phyloP scores from a whole-genome alignment of 441 rosid genomes.

The Populus tomentosa region DNA sequence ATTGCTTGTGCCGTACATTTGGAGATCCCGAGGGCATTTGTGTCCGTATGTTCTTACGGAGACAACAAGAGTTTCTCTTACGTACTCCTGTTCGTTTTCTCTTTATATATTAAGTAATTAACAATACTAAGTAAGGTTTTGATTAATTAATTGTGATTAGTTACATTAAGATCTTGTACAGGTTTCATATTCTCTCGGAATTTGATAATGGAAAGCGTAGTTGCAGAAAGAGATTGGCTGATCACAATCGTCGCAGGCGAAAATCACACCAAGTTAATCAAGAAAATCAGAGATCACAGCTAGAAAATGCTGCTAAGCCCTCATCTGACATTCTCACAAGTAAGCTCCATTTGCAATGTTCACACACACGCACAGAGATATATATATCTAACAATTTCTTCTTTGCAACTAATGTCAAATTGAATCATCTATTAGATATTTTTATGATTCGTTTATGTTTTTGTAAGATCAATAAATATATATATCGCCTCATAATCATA shows the following conservation, averaged over 20 bases:
- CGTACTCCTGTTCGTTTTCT: not conserved
- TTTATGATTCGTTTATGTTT: too few species aligned
- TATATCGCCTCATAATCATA: not conserved
- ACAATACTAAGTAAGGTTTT: not conserved
- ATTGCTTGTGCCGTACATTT: not conserved
- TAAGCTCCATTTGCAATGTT: conserved; percentile 8
- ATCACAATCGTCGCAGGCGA: conserved; percentile 90
- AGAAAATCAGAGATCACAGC: conserved; percentile 38
- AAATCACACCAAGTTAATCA: conserved; percentile 54
- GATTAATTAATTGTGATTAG: not conserved
- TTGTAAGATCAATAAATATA: too few species aligned
- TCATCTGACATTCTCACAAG: conserved; percentile 43
- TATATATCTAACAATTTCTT: too few species aligned
- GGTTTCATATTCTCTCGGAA: conserved; percentile 85
- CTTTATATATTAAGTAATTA: too few species aligned
- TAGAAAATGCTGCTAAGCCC: conserved; percentile 24
- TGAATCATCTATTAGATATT: not conserved
- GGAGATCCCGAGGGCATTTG: not conserved
- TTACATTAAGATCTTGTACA: conserved; percentile 16
- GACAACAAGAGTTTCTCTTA: not conserved
- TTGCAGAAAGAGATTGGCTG: conserved; percentile 88
- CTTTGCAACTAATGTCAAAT: not conserved
- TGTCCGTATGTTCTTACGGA: not conserved
- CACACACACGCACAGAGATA: not conserved
- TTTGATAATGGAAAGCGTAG: conserved; percentile 97